Base-by-base conservation (phyloP, 306 rosid species). In the Prunus kanzakura region DNA sequence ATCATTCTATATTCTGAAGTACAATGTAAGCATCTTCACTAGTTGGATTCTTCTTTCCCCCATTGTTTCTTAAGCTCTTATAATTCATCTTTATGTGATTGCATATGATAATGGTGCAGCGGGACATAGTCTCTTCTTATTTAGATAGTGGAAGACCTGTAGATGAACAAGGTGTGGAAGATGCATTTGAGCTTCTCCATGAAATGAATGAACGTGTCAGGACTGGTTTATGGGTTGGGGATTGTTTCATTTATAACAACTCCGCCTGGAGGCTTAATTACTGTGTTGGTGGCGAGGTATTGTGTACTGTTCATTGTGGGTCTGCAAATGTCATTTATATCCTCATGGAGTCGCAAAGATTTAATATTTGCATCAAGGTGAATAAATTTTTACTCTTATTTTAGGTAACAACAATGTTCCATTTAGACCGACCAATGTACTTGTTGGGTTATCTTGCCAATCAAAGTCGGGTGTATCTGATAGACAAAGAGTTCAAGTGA, bases 371-470 rank as follows among this genome's bases (percentile, higher is more conserved):
- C 49, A 64, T 69, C 71, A 43, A 69, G 10, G 22, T 81, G 9
- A 32, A 32, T 87, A 82, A 51, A 32, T 19, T 55, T 78, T 83
- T 47, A 49, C 60, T 73, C 41, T 82, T 80, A 77, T 81, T 84
- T 73, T 80, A 94, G 98, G 98, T 96, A 57, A 96, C 99, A 64
- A 96, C 99, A 58, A 96, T 96, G 99, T 96, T 91, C 82, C 99
- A 96, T 84, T 88, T 96, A 86, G 99, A 96, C 85, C 97, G 99
- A 57, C 99, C 99, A n/a, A 96, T 96, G 99, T 96, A 96, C 86
- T 88, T 96, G 93, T 87, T 96, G 84, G 99, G 99, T 51, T 96
- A 96, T 87, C 98, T 96, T 80, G 98, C 99, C 73, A 86, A 80
- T 79, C 99, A 96, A 82, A 96, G 99, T 82, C 87, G 89, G 91